These are phyloP conservation scores for Dioscorea dumetorum DNA, from an alignment of 106 monocot genomes.

Conservation along the genomic window DNA sequence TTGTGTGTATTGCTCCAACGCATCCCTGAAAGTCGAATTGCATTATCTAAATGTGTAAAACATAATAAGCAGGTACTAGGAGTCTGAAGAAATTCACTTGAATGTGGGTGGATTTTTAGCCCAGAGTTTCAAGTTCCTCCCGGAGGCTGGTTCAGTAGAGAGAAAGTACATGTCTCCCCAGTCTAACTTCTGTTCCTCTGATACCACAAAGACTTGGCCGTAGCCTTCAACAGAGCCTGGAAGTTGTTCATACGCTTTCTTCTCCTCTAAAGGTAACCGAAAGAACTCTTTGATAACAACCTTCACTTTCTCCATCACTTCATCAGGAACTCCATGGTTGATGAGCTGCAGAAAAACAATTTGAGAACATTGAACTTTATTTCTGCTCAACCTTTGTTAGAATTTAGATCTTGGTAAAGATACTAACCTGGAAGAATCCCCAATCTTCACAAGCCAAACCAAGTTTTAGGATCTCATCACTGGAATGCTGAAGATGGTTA, in stretches of 20 bases:
- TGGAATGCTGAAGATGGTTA: not conserved
- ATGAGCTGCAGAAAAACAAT: conserved; percentile 8
- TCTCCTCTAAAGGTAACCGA: conserved; percentile 21
- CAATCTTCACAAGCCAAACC: conserved; percentile 29
- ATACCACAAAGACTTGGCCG: conserved; percentile 32
- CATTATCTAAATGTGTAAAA: too few species aligned
- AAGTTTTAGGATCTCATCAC: conserved; percentile 14
- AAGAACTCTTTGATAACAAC: conserved; percentile 19
- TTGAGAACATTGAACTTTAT: too few species aligned
- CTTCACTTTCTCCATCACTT: conserved; percentile 17
- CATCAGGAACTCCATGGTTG: conserved; percentile 21
- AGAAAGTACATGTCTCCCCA: conserved; percentile 35
- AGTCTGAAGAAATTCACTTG: conserved; percentile 18
- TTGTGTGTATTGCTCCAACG: conserved; percentile 28
- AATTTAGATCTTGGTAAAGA: too few species aligned
- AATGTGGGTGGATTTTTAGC: conserved; percentile 28
- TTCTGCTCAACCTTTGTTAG: too few species aligned
- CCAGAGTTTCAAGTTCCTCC: conserved; percentile 25
- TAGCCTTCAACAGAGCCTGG: conserved; percentile 25
- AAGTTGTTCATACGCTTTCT: conserved; percentile 8
- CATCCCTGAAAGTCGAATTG: conserved; percentile 11
- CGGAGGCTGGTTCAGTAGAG: conserved; percentile 1
- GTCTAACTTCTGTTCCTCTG: conserved; percentile 34
- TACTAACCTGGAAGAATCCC: conserved; percentile 35
- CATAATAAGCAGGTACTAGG: not conserved